phyloP scores from a whole-genome alignment of 2,329 filamentous ascomycete genomes.

The Neophaeococcomyces mojaviensis region DNA sequence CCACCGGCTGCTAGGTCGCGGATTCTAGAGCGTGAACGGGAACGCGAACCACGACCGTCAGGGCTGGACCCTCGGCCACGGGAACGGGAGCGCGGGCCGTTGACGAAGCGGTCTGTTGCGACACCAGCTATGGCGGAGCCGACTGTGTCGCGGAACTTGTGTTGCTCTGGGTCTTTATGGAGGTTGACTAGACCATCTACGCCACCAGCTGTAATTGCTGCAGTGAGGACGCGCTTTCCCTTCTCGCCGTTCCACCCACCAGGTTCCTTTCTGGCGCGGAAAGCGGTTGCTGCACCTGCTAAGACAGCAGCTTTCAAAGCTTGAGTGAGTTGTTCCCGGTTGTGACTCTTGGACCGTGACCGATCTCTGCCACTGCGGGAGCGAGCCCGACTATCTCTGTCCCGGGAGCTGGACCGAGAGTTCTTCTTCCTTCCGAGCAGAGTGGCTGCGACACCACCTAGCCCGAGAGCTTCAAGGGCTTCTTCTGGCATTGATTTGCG shows the following conservation, averaged over 20 bases:
- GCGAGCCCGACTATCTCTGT: conserved; percentile 40
- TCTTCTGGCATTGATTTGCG: conserved; percentile 42
- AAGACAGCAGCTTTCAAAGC: conserved; percentile 85
- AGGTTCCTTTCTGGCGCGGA: conserved; percentile 79
- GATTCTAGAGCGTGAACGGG: conserved; percentile 38
- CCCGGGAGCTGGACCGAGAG: conserved; percentile 54
- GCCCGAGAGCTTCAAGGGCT: conserved; percentile 49
- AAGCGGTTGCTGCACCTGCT: conserved; percentile 85
- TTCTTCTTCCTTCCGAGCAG: conserved; percentile 49
- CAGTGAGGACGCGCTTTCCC: conserved; percentile 83
- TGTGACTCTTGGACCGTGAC: conserved; percentile 31
- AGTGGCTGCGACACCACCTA: conserved; percentile 47
- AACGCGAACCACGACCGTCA: conserved; percentile 28
- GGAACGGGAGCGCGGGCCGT: conserved; percentile 69
- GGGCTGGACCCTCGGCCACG: conserved; percentile 24
- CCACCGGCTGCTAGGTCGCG: conserved; percentile 37
- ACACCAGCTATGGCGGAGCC: conserved; percentile 86
- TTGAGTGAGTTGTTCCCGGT: conserved; percentile 63
- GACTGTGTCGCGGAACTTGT: conserved; percentile 70
- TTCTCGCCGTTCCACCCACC: conserved; percentile 87
- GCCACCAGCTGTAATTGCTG: conserved; percentile 74
- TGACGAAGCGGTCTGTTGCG: conserved; percentile 75
- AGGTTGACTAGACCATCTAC: conserved; percentile 62
- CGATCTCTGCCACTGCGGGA: conserved; percentile 45
- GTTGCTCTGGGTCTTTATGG: conserved; percentile 59